Evolutionary conservation across 2,329 filamentous ascomycete species (phyloP), one percentile per base, ranked within the genome.

Genomic region (Fusarium nisikadoi): DNA sequence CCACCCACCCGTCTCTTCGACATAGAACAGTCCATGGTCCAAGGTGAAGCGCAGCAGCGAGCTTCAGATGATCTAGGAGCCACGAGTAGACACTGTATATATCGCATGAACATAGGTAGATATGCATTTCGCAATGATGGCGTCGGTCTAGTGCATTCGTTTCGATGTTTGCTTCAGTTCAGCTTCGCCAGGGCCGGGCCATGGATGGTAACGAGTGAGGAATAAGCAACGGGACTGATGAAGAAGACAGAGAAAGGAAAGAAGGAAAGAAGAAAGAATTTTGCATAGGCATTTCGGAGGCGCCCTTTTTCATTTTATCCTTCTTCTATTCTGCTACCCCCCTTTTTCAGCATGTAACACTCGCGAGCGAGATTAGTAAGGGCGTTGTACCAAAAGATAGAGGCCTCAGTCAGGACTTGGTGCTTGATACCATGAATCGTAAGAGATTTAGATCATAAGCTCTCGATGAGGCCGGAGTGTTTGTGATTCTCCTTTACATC

Each of bases 341-440:
- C 53, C 29, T 33, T 54, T 63, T 74, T 60, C 61, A 72, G 70
- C 71, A 79, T 78, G 67, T 77, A 75, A 68, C 73, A 67, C 73
- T 77, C 71, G 70, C 66, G 59, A 77, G 74, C 73, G 73, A 78
- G 72, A 75, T 78, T 73, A 78, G 76, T 73, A 72, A 72, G 69
- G 75, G 78, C 73, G 78, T 79, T 75, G 31, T 75, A 65, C 67
- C 56, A 72, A 73, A 71, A 72, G 57, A 68, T 62, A 68, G 59
- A 70, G 46, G 33, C 35, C 25, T 52, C 25, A 45, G 65, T 52
- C 25, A 45, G 65, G 54, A 55, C 69, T 67, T 70, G 54, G 74
- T 77, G 47, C 70, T 67, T 67, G 55, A 75, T 77, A 68, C 59
- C 69, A 67, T 60, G 43, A 46, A 62, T 55, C 53, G 68, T 45